Conservation (phyloP, 2,329 filamentous ascomycete genomes). For the Arthroderma sp. region DNA sequence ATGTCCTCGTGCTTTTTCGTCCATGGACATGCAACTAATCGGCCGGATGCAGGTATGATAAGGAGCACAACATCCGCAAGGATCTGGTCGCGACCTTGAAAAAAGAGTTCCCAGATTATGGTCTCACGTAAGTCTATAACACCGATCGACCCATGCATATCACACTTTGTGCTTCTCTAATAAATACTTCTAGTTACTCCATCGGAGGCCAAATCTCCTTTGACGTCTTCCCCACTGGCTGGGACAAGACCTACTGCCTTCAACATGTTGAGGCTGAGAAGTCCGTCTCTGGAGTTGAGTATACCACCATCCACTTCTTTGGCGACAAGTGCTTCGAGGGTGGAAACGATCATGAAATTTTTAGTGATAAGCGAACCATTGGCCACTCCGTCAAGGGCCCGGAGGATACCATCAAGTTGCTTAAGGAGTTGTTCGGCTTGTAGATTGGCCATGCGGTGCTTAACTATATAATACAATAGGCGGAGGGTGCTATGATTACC, state of each 20-base stretch:
- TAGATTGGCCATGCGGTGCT: neutral
- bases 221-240: conserved; percentile 90
- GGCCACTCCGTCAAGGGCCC: conserved; percentile 75
- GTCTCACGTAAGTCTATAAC: conserved; percentile 57
- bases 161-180: neutral
- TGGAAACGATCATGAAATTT: conserved; percentile 96
- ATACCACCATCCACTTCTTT: conserved; percentile 91
- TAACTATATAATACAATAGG: no score
- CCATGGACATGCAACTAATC: neutral
- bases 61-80: conserved; percentile 60
- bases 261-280: conserved; percentile 73
- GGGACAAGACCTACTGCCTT: conserved; percentile 98
- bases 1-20: no score
- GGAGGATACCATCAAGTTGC: conserved; percentile 64
- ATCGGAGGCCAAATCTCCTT: conserved; percentile 98
- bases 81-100: conserved; percentile 65
- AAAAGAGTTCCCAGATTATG: conserved; percentile 70
- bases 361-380: conserved; percentile 63
- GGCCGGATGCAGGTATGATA: conserved; percentile 50
- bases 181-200: conserved; percentile 52
- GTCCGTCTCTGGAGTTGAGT: conserved; percentile 51
- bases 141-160: no score
- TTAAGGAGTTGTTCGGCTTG: conserved; percentile 62
- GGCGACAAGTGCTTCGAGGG: conserved; percentile 88
- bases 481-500: no score